Evolutionary conservation across 768 basidiomycete species (phyloP).

Genomic region (Cubamyces sp.): DNA sequence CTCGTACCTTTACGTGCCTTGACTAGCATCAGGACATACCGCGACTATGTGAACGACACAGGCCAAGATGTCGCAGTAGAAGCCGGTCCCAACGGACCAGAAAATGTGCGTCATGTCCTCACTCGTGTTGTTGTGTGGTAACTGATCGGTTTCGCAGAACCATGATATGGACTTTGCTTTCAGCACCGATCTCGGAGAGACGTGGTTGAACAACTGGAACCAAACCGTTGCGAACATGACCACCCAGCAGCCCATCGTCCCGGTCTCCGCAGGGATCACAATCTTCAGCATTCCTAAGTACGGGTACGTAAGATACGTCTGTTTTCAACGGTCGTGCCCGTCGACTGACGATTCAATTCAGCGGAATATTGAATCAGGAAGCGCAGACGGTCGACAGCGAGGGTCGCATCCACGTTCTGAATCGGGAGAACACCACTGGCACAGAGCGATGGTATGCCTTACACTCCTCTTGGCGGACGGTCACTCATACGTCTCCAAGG

Average conservation of each 20-base stretch:
- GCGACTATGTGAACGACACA: slow-evolving; percentile 44
- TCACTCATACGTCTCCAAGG: slow-evolving; percentile 8
- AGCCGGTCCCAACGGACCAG: slow-evolving; percentile 44
- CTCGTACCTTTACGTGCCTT: neutral
- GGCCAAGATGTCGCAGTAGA: slow-evolving; percentile 43
- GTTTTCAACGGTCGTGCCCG: too few relatives aligned
- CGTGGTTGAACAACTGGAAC: slow-evolving; percentile 44
- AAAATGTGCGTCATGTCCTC: slow-evolving; percentile 35
- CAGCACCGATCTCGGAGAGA: slow-evolving; percentile 36
- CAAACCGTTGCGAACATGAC: slow-evolving; percentile 36
- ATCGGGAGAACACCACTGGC: slow-evolving; percentile 43
- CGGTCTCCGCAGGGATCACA: slow-evolving; percentile 39
- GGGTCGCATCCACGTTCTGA: slow-evolving; percentile 39
- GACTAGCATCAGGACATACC: slow-evolving; percentile 37
- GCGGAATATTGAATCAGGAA: slow-evolving; percentile 42
- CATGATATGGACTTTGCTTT: slow-evolving; percentile 42
- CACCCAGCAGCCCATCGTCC: slow-evolving; percentile 36
- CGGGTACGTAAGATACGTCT: slow-evolving; percentile 30
- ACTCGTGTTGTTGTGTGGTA: neutral
- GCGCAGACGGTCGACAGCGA: slow-evolving; percentile 37
- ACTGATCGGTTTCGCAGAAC: slow-evolving; percentile 31
- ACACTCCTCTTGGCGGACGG: neutral
- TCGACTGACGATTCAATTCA: neutral
- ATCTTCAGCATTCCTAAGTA: slow-evolving; percentile 43
- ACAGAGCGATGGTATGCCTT: slow-evolving; percentile 37